Percentiles rank a stretch among this genome's conserved stretches.
Conservation (phyloP, 2,329 filamentous ascomycete genomes). For the Talaromyces rugulosus region DNA sequence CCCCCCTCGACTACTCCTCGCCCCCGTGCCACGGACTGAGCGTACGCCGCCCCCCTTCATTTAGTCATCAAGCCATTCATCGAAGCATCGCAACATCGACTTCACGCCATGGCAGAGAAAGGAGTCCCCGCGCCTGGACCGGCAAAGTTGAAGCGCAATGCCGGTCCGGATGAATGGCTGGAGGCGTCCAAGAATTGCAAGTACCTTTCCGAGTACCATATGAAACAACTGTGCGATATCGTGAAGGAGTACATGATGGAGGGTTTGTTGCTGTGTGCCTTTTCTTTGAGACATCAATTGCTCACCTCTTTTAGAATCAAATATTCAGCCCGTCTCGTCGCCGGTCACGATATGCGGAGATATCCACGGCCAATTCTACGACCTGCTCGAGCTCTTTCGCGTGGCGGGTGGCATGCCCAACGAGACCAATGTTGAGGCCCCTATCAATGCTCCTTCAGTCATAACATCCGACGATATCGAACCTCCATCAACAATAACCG, state of each 20-base stretch:
- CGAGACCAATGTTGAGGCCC: constrained; percentile 65
- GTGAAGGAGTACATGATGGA: constrained; percentile 99
- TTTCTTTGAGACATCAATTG: not conserved
- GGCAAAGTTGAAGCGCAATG: constrained; percentile 75
- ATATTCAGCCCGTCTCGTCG: constrained; percentile 95
- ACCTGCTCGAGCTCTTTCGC: constrained; percentile 91
- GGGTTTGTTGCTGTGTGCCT: constrained; percentile 51
- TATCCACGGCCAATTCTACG: constrained; percentile 98
- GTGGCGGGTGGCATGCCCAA: constrained; percentile 96
- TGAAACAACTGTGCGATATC: constrained; percentile 98
- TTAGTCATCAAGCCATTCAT: constrained; percentile 9
- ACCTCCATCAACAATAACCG: constrained; percentile 80
- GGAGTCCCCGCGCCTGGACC: constrained; percentile 85
- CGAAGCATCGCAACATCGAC: not conserved
- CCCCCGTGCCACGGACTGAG: not conserved
- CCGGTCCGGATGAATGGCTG: constrained; percentile 92
- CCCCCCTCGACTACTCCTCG: not conserved
- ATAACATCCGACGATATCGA: constrained; percentile 92
- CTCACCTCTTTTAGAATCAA: constrained; percentile 65
- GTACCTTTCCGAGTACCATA: constrained; percentile 89
- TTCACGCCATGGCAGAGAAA: constrained; percentile 36
- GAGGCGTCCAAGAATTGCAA: constrained; percentile 96
- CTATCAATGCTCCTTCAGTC: constrained; percentile 64
- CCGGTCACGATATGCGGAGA: constrained; percentile 97
- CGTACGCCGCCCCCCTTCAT: constrained; percentile 7